A percentile compares a stretch with the other conserved stretches of the same genome.
Conservation (phyloP, 2,329 filamentous ascomycete genomes). For the Monilinia laxa region DNA sequence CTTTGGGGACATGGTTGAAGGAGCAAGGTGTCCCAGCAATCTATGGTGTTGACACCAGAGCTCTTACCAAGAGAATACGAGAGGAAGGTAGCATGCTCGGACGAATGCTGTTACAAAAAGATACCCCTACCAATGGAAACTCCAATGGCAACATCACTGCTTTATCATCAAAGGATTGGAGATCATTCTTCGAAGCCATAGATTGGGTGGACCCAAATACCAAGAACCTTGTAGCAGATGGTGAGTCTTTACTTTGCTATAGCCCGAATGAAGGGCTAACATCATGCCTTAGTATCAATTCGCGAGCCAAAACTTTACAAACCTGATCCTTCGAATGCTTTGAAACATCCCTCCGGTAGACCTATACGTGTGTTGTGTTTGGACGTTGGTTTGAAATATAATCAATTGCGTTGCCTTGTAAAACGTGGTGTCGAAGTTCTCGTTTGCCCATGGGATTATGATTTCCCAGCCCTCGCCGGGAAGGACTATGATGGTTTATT, state of each 20-base stretch:
- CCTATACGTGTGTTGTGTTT: conserved; percentile 85
- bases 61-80: conserved; percentile 90
- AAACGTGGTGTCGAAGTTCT: conserved; percentile 89
- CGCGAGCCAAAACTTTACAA: conserved; percentile 82
- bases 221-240: conserved; percentile 90
- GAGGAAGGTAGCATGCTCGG: conserved; percentile 96
- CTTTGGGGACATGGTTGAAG: conserved; percentile 91
- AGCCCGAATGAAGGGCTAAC: conserved; percentile 43
- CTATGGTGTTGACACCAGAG: conserved; percentile 90
- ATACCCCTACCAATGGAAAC: conserved; percentile 47
- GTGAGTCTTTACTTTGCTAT: conserved; percentile 55
- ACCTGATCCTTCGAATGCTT: conserved; percentile 66
- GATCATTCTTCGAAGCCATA: conserved; percentile 68
- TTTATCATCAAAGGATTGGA: conserved; percentile 45
- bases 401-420: conserved; percentile 91
- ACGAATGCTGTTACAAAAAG: conserved; percentile 75
- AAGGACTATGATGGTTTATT: conserved; percentile 95
- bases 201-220: conserved; percentile 92
- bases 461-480: conserved; percentile 73
- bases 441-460: conserved; percentile 94
- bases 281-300: conserved; percentile 70
- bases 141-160: conserved; percentile 44
- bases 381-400: conserved; percentile 97
- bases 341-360: conserved; percentile 86
- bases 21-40: conserved; percentile 93